Base-by-base conservation (phyloP, 148 eudicot species). In the Rhododendron ferrugineum region DNA sequence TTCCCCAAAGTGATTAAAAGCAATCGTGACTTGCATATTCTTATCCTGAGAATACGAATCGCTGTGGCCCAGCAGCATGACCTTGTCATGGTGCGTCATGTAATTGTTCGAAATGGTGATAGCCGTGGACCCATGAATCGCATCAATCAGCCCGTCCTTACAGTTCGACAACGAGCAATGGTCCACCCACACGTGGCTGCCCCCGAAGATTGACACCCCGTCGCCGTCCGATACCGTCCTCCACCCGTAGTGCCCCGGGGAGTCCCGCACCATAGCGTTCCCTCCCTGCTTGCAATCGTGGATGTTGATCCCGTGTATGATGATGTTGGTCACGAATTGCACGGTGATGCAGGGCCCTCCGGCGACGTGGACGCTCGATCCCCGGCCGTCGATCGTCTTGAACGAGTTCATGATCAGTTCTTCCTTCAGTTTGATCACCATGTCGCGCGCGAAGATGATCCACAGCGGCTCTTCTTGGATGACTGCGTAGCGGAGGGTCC, bases 301-400 rank as follows among this genome's bases (percentile, higher is more conserved):
- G 78, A 94, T 87, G 50, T 91, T 86, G 0, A 94, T 85, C 0
- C 98, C 98, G 8, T 94, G 98, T 13, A 94, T 92, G 52, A 94
- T 94, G 11, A 94, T 89, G 81, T 94, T 93, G 2, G 93, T 89
- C 42, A 94, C 95, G 54, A 78, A 89, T 66, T 94, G 94, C 2
- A 94, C 81, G 4, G 94, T 92, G 16, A 94, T 91, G 88, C 98
- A 94, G 2, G 98, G 95, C 13, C 95, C 96, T 5, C 93, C 93
- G 0, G 95, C 89, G 26, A 94, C 92, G 89, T 93, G 94, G 1
- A 94, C 98, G 62, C 92, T 93, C 5, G 94, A 93, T 32, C 98
- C 98, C 15, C 98, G 84, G 1, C 98, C 98, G 74, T 94, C 98
- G 79, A 94, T 94, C 2, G 96, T 94, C 88, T 94, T 94, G 90